Base-by-base conservation (phyloP, 257 asterid genomes). In the Dorcoceras hygrometricum region DNA sequence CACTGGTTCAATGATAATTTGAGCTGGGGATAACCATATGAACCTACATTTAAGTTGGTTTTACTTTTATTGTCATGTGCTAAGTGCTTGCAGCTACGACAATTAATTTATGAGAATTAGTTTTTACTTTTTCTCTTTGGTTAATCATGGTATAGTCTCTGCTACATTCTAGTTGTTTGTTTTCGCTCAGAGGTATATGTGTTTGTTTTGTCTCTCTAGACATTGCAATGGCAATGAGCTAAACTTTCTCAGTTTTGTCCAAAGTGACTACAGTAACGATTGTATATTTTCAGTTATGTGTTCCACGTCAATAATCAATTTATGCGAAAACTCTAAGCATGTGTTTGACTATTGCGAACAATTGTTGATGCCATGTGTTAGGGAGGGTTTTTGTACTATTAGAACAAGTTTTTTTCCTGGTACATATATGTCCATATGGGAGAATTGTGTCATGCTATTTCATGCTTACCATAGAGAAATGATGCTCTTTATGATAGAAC, bases 381-480 rank as follows among this genome's bases (percentile, higher is more conserved):
- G 16, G 43, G 55, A 59, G 26, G 43, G 14, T 56, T 28, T 18
- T 20, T 24, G 23, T 66, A 62, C 69, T 53, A 8, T 22, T 57
- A 57, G 31, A 62, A 61, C 63, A 57, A 43, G 63, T 65, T 18
- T 59, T 0, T 20, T 27, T 7, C 68, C 58, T 63, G 48, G 50
- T 23, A 19, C 23, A 20, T 69, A 65, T 58, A 25, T 53, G 61
- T 71, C 63, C 71, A 8, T 63, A 34, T 59, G 43, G 36, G 57
- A 28, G 11, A 50, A 26, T 19, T 31, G 28, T 20, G 29, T 71
- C 62, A 28, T 67, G 23, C 62, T 74, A 65, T 32, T 62, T 3
- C 48, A 31, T 55, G 27, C 59, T 56, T 48, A 61, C 60, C 36
- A 39, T 31, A 63, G 63, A 11, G 29, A 36, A 34, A 25, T 39